A percentile compares a stretch with the other conserved stretches of the same genome.
Conservation (phyloP, 352 stramenopile species). For the Globisporangium megalacanthum region DNA sequence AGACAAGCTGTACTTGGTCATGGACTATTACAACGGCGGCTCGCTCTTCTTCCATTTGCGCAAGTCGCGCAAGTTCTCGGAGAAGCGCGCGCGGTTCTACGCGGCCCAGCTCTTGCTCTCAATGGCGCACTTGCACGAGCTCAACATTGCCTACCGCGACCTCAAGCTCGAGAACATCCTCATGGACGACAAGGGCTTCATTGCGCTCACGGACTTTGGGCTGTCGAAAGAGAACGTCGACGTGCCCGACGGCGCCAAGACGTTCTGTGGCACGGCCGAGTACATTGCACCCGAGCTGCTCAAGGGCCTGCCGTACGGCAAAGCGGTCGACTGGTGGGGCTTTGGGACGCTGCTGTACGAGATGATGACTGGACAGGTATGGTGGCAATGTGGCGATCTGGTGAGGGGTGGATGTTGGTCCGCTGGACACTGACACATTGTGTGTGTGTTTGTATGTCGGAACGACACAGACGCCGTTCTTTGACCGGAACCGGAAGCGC, state of each 20-base stretch:
- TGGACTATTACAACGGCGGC: slow-evolving; percentile 92
- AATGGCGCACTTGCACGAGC: slow-evolving; percentile 90
- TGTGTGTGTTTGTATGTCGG: background rate
- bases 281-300: slow-evolving; percentile 92
- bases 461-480: slow-evolving; percentile 85
- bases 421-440: background rate
- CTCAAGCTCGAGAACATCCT: slow-evolving; percentile 95
- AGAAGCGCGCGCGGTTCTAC: slow-evolving; percentile 88
- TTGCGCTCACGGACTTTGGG: slow-evolving; percentile 91
- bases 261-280: slow-evolving; percentile 91
- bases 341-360: slow-evolving; percentile 93
- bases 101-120: slow-evolving; percentile 88
- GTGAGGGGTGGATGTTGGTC: background rate
- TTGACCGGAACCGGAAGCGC: slow-evolving; percentile 92
- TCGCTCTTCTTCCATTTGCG: slow-evolving; percentile 91
- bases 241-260: slow-evolving; percentile 83
- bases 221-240: slow-evolving; percentile 91
- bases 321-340: slow-evolving; percentile 92
- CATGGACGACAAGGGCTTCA: slow-evolving; percentile 92
- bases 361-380: slow-evolving; percentile 88
- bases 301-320: slow-evolving; percentile 85
- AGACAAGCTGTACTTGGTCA: slow-evolving; percentile 91
- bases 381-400: background rate
- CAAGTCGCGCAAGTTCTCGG: slow-evolving; percentile 87
- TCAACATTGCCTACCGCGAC: slow-evolving; percentile 93